Percentiles rank a stretch among this genome's conserved stretches.
Conservation (phyloP, 306 rosid genomes). For the Sicyos baderoa region DNA sequence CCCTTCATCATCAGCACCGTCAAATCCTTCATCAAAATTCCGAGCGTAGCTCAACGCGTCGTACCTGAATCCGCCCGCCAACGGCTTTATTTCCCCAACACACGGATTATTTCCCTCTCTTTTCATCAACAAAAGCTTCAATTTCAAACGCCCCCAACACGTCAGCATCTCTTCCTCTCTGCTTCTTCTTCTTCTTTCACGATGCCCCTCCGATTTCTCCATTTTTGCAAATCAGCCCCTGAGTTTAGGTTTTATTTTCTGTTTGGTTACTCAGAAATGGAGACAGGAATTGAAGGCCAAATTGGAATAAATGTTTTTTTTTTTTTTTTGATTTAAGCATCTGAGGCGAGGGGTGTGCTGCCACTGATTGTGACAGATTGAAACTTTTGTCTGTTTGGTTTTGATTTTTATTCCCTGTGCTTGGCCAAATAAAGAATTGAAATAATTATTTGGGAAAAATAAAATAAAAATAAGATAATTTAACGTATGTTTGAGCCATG, state of each 20-base stretch:
- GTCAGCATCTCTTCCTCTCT: slow-evolving; percentile 28
- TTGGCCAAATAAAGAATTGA: no score
- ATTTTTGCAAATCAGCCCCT: slow-evolving; percentile 19
- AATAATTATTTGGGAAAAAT: no score
- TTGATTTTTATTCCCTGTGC: no score
- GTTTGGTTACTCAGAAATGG: no score
- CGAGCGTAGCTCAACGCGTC: slow-evolving; percentile 72
- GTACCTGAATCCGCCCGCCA: slow-evolving; percentile 39
- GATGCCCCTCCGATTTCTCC: slow-evolving; percentile 37
- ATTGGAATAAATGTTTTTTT: no score
- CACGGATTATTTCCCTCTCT: slow-evolving; percentile 11
- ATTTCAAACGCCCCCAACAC: slow-evolving; percentile 54
- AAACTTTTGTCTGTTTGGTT: no score
- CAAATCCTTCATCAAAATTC: slow-evolving; percentile 59
- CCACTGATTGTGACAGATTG: no score
- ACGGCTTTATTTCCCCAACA: neutral
- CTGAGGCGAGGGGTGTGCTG: no score
- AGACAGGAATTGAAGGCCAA: no score
- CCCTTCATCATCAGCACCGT: slow-evolving; percentile 21
- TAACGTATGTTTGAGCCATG: no score
- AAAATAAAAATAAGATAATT: no score
- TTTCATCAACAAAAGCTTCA: slow-evolving; percentile 53
- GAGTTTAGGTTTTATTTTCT: neutral
- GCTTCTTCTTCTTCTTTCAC: neutral
- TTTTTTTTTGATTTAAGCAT: no score